Evolutionary conservation across 495 filamentous ascomycete genomes (phyloP), one percentile per base, ranked within the genome.

Genomic region (Penicillium soppii): DNA sequence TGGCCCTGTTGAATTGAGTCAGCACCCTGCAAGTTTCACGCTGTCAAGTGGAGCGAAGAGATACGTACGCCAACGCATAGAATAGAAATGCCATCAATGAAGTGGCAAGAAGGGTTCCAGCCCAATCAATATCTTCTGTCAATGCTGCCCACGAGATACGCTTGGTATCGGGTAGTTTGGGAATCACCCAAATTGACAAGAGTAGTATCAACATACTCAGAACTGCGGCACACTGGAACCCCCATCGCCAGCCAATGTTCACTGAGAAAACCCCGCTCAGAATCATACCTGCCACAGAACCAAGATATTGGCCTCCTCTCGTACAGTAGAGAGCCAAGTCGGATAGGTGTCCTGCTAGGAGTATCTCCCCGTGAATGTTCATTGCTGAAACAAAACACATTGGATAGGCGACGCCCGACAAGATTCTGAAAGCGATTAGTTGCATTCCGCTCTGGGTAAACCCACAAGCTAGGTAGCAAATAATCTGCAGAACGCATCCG

Each of bases 331-430:
- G 77, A 2, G 74, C 74, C 20, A 76, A 56, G 43, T 81, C 75
- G n/a, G 72, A 43, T 13, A 62, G 43, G 32, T 63, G 62, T 8
- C 71, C 74, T n/a, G 58, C 39, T 1, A 62, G 53, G 37, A 80
- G 72, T 5, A 65, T 62, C 17, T 59, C 50, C 0, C 72, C 73
- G 25, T 82, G 74, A 22, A 83, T 67, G 43, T 61, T 62, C 10
- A 83, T 73, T 3, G 77, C 70, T 8, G 73, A 66, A 3, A 80
- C 77, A 4, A 85, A 62, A 50, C 73, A 79, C 49, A 84, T 60
- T 2, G 76, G 70, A 17, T 73, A 61, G 0, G 80, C 73, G 16
- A 82, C 47, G 16, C 82, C 80, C 22, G 73, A 68, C 13, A 80
- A 50, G 2, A 67, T 70, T 17, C 81, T 78, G 51, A 81, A 81